phyloP scores from a whole-genome alignment of 495 filamentous ascomycete species.

The Cenococcum geophilum region DNA sequence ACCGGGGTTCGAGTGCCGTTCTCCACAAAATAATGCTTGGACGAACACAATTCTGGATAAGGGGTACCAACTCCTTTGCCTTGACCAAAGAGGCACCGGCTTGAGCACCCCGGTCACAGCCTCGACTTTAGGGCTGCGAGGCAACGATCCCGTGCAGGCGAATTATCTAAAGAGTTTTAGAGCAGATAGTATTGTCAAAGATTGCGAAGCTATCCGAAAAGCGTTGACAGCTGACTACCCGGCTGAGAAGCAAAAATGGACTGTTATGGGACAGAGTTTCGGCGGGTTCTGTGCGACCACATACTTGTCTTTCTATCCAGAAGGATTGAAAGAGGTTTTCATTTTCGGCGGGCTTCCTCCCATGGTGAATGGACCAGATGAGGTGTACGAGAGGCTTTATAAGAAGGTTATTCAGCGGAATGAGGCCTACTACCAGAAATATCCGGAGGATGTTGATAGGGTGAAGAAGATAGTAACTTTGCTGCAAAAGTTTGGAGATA shows the following conservation, averaged over 20 bases:
- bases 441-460: slow-evolving; percentile 68
- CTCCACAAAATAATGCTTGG: slow-evolving; percentile 65
- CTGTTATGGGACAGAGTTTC: slow-evolving; percentile 79
- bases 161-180: slow-evolving; percentile 80
- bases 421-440: slow-evolving; percentile 74
- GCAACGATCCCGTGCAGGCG: slow-evolving; percentile 60
- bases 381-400: slow-evolving; percentile 70
- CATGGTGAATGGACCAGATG: slow-evolving; percentile 60
- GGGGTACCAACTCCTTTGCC: slow-evolving; percentile 76
- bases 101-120: slow-evolving; percentile 73
- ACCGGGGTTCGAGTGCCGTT: slow-evolving; percentile 65
- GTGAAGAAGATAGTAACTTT: slow-evolving; percentile 57
- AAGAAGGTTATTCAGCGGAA: slow-evolving; percentile 61
- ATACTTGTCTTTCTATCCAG: slow-evolving; percentile 74
- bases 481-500: slow-evolving; percentile 50
- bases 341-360: slow-evolving; percentile 77
- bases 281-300: slow-evolving; percentile 78
- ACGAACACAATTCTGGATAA: slow-evolving; percentile 64
- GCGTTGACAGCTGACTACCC: slow-evolving; percentile 65
- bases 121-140: slow-evolving; percentile 57
- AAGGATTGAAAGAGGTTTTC: slow-evolving; percentile 75
- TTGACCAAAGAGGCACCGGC: slow-evolving; percentile 88
- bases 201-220: slow-evolving; percentile 78
- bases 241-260: slow-evolving; percentile 69
- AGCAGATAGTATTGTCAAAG: slow-evolving; percentile 78